Evolutionary conservation across 495 filamentous ascomycete species (phyloP).

Genomic region (Wilcoxina mikolae): DNA sequence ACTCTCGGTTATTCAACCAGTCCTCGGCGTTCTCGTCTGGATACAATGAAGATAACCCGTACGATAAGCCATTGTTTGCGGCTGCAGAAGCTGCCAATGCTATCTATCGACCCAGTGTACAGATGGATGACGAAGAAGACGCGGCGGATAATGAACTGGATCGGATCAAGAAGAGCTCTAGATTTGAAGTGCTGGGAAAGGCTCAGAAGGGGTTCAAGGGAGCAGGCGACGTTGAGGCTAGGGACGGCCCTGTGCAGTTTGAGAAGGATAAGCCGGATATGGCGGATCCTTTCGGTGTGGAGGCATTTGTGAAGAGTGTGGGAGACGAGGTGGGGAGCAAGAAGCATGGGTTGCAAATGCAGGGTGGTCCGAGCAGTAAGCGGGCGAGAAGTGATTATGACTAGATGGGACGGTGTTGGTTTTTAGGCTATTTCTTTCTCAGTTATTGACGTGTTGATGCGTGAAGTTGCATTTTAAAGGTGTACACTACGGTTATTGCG

Average conservation of each 20-base stretch:
- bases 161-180: conserved; percentile 64
- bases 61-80: conserved; percentile 94
- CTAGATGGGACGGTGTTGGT: no score
- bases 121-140: conserved; percentile 53
- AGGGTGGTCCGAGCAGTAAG: conserved; percentile 3
- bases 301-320: conserved; percentile 67
- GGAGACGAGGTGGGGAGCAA: conserved; percentile 44
- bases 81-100: conserved; percentile 90
- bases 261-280: conserved; percentile 62
- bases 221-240: conserved; percentile 68
- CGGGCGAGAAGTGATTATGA: conserved; percentile 1
- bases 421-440: neutral
- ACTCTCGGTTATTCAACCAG: conserved; percentile 90
- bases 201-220: conserved; percentile 64
- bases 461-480: neutral
- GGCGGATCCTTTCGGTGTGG: conserved; percentile 77
- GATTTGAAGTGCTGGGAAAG: conserved; percentile 47
- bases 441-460: neutral
- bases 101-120: conserved; percentile 74
- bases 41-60: conserved; percentile 95
- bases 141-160: conserved; percentile 69
- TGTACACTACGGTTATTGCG: neutral
- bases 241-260: conserved; percentile 91
- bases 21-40: conserved; percentile 72
- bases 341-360: conserved; percentile 61